Conservation (phyloP, 208 protist genomes). For the Naegleria lovaniensis region DNA sequence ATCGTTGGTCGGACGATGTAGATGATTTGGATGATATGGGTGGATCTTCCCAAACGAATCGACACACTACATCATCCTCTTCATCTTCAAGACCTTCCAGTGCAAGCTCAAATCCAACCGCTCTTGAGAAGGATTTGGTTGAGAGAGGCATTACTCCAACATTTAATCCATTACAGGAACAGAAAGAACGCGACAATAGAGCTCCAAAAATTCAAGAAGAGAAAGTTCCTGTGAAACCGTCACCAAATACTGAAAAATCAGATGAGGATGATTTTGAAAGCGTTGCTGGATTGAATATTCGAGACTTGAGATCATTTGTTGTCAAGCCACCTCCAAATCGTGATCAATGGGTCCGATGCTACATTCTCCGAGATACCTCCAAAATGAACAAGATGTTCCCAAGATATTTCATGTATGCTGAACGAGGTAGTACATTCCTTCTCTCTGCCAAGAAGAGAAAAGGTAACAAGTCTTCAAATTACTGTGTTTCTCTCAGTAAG, state of each 20-base stretch:
- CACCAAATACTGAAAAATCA: background rate
- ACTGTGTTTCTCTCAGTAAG: conserved; percentile 51
- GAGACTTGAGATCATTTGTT: background rate
- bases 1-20: background rate
- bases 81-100: background rate
- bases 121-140: background rate
- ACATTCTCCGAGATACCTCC: background rate
- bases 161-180: background rate
- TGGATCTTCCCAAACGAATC: background rate
- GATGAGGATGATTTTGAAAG: background rate
- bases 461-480: conserved; percentile 59
- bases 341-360: background rate
- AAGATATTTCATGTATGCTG: conserved; percentile 49
- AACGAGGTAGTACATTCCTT: conserved; percentile 47
- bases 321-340: background rate
- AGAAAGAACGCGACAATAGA: background rate
- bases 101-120: background rate
- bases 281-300: background rate
- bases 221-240: background rate
- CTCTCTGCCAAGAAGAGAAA: conserved; percentile 55
- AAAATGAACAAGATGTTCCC: conserved; percentile 42
- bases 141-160: background rate
- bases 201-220: background rate
- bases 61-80: background rate
- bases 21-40: background rate